Base-by-base conservation (phyloP, 208 protist genomes). In the Leishmania arabica region DNA sequence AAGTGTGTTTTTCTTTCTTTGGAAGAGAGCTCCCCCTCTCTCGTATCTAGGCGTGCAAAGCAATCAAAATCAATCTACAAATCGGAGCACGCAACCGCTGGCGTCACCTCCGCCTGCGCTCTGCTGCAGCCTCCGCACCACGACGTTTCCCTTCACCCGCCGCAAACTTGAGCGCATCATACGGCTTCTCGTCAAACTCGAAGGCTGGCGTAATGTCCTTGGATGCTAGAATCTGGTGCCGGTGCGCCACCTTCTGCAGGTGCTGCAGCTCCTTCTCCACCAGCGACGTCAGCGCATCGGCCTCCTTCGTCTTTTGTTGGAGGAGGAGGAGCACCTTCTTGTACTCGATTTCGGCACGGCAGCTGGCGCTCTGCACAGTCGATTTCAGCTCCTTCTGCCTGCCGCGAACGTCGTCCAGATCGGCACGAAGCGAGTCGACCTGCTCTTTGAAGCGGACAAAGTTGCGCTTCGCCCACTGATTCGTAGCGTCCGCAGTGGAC, bases 391-490 rank as follows among this genome's bases (percentile, higher is more conserved):
- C 83, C 45, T 77, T 70, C 75, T 93, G 90, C 7, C 73, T 78
- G 15, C 87, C 84, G 47, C 79, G 76, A n/a, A 95, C 62, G 58
- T 83, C 86, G 11, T 68, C 79, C 8, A 92, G 54, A 49, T 87
- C 87, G 13, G 77, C 74, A 15, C 81, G 75, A 62, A 93, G 69
- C 56, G 75, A 73, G 70, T 95, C 90, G 8, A 95, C 84, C 40
- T 92, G 92, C 84, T 97, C 84, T 74, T 95, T 95, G 53, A 97
- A 88, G 27, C 91, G 91, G 81, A 94, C 86, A 81, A 97, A 82
- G 83, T 95, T 97, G 72, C 90, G 84, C 74, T 82, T 90, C 47
- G 88, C 85, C 92, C 92, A 97, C 84, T 92, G 83, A 70, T 88
- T 84, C 40, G 86, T 93, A 34, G 79, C 87, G 42, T 91, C 89